Percentiles rank a stretch among this genome's conserved stretches.
Conservation (phyloP, 2,329 filamentous ascomycete species). For the Chaetomiaceae sp. region DNA sequence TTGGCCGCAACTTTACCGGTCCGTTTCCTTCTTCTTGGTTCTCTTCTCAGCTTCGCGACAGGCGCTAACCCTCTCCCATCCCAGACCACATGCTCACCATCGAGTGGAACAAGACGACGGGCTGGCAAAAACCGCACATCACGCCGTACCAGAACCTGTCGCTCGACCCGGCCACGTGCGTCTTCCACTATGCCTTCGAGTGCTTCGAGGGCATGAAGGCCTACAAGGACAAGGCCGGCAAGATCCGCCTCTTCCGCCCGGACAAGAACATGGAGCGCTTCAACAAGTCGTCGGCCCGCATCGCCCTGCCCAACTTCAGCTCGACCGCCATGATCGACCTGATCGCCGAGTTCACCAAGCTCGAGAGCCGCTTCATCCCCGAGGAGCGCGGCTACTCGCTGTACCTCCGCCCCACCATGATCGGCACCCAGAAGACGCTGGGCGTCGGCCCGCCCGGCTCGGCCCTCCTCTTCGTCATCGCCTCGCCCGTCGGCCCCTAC, state of each 20-base stretch:
- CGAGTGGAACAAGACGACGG: slow-evolving; percentile 82
- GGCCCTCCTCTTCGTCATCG: slow-evolving; percentile 90
- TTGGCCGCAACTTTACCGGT: slow-evolving; percentile 90
- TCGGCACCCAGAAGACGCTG: slow-evolving; percentile 91
- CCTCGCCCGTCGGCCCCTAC: slow-evolving; percentile 93
- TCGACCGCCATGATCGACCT: slow-evolving; percentile 69
- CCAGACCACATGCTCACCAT: slow-evolving; percentile 94
- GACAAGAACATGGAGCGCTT: slow-evolving; percentile 94
- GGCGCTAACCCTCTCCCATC: neutral
- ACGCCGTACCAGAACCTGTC: slow-evolving; percentile 95
- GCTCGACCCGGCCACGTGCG: slow-evolving; percentile 91
- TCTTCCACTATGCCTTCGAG: slow-evolving; percentile 98
- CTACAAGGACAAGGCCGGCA: slow-evolving; percentile 79
- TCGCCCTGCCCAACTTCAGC: slow-evolving; percentile 86
- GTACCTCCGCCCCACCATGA: slow-evolving; percentile 94
- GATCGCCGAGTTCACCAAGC: slow-evolving; percentile 70
- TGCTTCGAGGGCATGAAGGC: slow-evolving; percentile 99
- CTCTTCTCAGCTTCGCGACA: neutral
- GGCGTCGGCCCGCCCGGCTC: slow-evolving; percentile 90
- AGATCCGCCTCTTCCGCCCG: slow-evolving; percentile 84
- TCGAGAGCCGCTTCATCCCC: slow-evolving; percentile 89
- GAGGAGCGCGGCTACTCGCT: slow-evolving; percentile 82
- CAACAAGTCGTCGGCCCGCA: slow-evolving; percentile 86
- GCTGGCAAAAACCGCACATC: slow-evolving; percentile 57
- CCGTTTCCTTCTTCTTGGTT: slow-evolving; percentile 13